Evolutionary conservation across 331 rosid species (phyloP).

Genomic region (Phaseolus coccineus): DNA sequence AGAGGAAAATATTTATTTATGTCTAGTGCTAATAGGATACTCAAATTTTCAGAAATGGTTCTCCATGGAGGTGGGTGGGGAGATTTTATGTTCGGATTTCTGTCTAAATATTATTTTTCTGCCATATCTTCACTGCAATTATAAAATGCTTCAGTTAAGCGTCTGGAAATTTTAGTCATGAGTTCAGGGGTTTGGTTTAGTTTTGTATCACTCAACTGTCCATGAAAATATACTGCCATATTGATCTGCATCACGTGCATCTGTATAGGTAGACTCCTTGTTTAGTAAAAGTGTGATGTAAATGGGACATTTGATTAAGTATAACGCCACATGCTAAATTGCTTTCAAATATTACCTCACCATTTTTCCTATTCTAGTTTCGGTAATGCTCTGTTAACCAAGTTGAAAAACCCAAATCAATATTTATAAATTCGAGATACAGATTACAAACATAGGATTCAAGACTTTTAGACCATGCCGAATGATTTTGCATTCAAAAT

Average conservation of each 20-base stretch:
- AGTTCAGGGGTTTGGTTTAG: slow-evolving; percentile 14
- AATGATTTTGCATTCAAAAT: no score
- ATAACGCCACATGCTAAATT: background rate
- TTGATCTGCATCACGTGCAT: slow-evolving; percentile 17
- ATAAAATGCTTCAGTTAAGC: slow-evolving; percentile 56
- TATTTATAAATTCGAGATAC: no score
- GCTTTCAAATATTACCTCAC: background rate
- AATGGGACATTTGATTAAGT: slow-evolving; percentile 3
- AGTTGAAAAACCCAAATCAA: no score
- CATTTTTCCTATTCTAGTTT: no score
- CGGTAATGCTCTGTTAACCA: no score
- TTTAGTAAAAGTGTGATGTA: background rate
- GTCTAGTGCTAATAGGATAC: slow-evolving; percentile 57
- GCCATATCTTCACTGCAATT: slow-evolving; percentile 46
- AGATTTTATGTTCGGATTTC: slow-evolving; percentile 49
- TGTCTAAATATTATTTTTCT: slow-evolving; percentile 53
- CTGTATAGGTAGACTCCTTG: background rate
- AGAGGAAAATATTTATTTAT: slow-evolving; percentile 42
- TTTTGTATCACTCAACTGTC: slow-evolving; percentile 36
- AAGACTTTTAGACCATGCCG: no score
- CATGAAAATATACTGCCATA: slow-evolving; percentile 33
- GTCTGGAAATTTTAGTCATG: slow-evolving; percentile 38
- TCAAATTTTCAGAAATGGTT: slow-evolving; percentile 49
- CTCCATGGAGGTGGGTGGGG: slow-evolving; percentile 42
- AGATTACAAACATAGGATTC: no score